A percentile compares a stretch with the other conserved stretches of the same genome.
Evolutionary conservation across 306 rosid species (phyloP).

Genomic region (Begonia fuchsioides): DNA sequence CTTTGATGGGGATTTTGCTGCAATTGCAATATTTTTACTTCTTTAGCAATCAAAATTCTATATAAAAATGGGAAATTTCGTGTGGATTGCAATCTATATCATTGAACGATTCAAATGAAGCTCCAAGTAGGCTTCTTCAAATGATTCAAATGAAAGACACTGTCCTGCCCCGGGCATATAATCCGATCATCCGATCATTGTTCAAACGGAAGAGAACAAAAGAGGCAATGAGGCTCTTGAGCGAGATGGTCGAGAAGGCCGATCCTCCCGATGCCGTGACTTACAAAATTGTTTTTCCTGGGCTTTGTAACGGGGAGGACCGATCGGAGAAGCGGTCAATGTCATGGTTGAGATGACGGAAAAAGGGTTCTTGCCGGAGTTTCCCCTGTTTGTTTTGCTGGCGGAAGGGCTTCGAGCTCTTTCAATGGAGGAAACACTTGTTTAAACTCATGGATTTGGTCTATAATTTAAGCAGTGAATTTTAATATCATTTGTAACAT

Average conservation of each 20-base stretch:
- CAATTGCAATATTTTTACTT: not conserved
- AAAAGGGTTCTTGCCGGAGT: slow-evolving; percentile 54
- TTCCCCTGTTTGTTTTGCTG: slow-evolving; percentile 47
- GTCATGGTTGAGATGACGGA: slow-evolving; percentile 67
- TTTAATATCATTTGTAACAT: too few species aligned
- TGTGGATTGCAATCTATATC: too few species aligned
- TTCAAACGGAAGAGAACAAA: slow-evolving; percentile 56
- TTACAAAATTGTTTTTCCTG: slow-evolving; percentile 62
- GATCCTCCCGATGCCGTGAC: slow-evolving; percentile 65
- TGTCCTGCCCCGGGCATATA: slow-evolving; percentile 62
- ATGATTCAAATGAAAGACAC: slow-evolving; percentile 78
- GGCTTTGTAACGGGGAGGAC: slow-evolving; percentile 92
- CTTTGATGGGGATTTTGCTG: slow-evolving; percentile 21
- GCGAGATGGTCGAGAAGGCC: slow-evolving; percentile 77
- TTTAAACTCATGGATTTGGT: slow-evolving; percentile 52
- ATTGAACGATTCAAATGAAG: too few species aligned
- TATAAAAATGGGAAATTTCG: too few species aligned
- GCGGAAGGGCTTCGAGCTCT: slow-evolving; percentile 82
- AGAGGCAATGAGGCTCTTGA: slow-evolving; percentile 76
- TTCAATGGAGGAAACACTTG: slow-evolving; percentile 66
- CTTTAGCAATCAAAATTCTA: not conserved
- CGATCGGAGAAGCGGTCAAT: slow-evolving; percentile 74
- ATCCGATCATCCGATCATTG: slow-evolving; percentile 60
- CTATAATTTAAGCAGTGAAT: too few species aligned
- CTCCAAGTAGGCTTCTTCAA: slow-evolving; percentile 75